Evolutionary conservation across 164 flowering plant genomes (phyloP).

Genomic region (Tetracentron sinense): DNA sequence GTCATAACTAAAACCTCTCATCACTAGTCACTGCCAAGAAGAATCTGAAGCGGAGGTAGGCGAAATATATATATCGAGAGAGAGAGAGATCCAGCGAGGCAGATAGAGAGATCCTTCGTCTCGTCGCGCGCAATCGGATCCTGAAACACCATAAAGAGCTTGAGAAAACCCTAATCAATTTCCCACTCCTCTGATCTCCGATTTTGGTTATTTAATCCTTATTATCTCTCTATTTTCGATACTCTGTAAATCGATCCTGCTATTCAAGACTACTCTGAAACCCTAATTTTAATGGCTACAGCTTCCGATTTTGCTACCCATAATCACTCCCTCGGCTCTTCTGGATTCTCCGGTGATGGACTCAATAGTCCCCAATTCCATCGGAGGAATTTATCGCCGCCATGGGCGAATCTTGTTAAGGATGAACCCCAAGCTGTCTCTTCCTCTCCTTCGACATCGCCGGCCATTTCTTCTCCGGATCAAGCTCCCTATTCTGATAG

Average conservation of each 20-base stretch:
- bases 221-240: constrained; percentile 11
- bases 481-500: constrained; percentile 4
- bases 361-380: constrained; percentile 11
- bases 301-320: constrained; percentile 1
- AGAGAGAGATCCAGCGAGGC: too few relatives aligned
- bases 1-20: too few relatives aligned
- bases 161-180: too few relatives aligned
- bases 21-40: too few relatives aligned
- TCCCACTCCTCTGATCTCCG: too few relatives aligned
- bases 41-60: too few relatives aligned
- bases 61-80: too few relatives aligned
- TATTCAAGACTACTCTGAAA: neutral
- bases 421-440: constrained; percentile 23
- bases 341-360: constrained; percentile 8
- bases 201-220: too few relatives aligned
- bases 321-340: constrained; percentile 10
- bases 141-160: too few relatives aligned
- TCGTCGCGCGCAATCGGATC: too few relatives aligned
- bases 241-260: neutral
- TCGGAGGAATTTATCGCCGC: constrained; percentile 12
- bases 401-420: constrained; percentile 31
- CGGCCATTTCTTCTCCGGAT: constrained; percentile 16
- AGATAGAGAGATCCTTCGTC: too few relatives aligned
- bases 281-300: constrained; percentile 13
- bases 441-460: constrained; percentile 1